Percentiles rank a stretch among this genome's conserved stretches.
These are phyloP conservation scores for Diplodia sapinea DNA, from an alignment of 2,329 filamentous ascomycete genomes.

Conservation along the genomic window DNA sequence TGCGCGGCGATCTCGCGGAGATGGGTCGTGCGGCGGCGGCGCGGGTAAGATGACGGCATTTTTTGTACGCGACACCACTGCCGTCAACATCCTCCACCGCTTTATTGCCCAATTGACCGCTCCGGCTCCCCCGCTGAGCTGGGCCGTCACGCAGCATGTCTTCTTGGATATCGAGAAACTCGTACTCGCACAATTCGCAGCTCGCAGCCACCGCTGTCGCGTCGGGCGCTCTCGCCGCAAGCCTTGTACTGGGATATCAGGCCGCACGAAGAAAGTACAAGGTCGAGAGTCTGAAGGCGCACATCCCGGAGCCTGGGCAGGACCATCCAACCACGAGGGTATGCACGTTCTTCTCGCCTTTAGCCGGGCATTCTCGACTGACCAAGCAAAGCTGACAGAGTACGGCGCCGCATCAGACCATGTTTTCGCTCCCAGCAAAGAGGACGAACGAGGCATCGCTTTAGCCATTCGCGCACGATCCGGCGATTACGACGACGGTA, in stretches of 20 bases:
- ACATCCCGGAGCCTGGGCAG: slow-evolving; percentile 63
- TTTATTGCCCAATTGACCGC: slow-evolving; percentile 12
- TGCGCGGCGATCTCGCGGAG: not conserved
- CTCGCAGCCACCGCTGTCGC: slow-evolving; percentile 72
- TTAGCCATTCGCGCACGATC: slow-evolving; percentile 65
- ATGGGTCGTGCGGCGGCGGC: slow-evolving; percentile 4
- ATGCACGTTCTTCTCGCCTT: slow-evolving; percentile 33
- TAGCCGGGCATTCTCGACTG: slow-evolving; percentile 20
- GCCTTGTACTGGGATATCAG: slow-evolving; percentile 64
- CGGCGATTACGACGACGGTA: slow-evolving; percentile 69
- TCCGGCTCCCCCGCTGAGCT: not conserved
- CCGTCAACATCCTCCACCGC: not conserved
- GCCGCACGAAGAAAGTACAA: slow-evolving; percentile 60
- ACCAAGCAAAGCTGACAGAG: slow-evolving; percentile 62
- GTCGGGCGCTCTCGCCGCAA: slow-evolving; percentile 56
- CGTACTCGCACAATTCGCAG: slow-evolving; percentile 60
- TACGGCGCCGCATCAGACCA: slow-evolving; percentile 61
- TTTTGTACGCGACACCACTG: slow-evolving; percentile 17
- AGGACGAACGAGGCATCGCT: slow-evolving; percentile 64
- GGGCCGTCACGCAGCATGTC: slow-evolving; percentile 45
- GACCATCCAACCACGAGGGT: slow-evolving; percentile 60
- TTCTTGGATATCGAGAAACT: slow-evolving; percentile 53
- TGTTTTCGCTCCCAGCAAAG: slow-evolving; percentile 50
- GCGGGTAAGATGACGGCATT: slow-evolving; percentile 23
- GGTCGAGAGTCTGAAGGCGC: slow-evolving; percentile 64